Base-by-base conservation (phyloP, 2,329 filamentous ascomycete genomes). In the Coniella lustricola region DNA sequence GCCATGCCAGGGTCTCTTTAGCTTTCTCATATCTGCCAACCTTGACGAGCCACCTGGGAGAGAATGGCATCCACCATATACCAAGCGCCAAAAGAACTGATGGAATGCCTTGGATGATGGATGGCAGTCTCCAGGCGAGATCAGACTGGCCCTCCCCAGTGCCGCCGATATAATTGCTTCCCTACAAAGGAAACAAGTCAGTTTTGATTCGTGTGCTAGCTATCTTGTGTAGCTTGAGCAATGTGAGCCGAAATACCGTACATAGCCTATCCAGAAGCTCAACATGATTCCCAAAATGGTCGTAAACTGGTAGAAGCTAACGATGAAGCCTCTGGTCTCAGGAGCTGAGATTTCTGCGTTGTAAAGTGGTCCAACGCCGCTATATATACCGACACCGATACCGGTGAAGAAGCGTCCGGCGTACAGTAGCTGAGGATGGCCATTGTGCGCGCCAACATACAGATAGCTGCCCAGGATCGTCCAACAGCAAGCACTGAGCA, bases 271-370 rank as follows among this genome's bases (percentile, higher is more conserved):
- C 69, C 71, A 74, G 59, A 72, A 74, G 0, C 67, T 69, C 18
- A 76, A 65, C 68, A 74, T 72, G 45, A 81, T 76, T 16, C 76
- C 76, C 25, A 77, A 67, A 4, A 74, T 77, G 49, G 79, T 82
- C 4, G 78, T 76, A 14, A 85, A 71, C 54, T 84, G 82, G 51
- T 85, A 81, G 8, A 85, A 70, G 5, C 76, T 79, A 13, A 85
- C 79, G 2, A 85, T 69, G 14, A 81, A 75, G 33, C 82, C 83
- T 49, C 83, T 71, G n/a, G 85, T 72, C 60, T 86, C 81, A 1
- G 82, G 81, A 9, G 81, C 73, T 1, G 76, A 73, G 4, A 74
- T 64, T 57, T 79, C 76, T 21, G 72, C 70, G 41, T 73, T 74
- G 57, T 76, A 76, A 0, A 75, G 55, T 1, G 72, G 72, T 7